phyloP scores from a whole-genome alignment of 768 basidiomycete species.

The Suillus subaureus region DNA sequence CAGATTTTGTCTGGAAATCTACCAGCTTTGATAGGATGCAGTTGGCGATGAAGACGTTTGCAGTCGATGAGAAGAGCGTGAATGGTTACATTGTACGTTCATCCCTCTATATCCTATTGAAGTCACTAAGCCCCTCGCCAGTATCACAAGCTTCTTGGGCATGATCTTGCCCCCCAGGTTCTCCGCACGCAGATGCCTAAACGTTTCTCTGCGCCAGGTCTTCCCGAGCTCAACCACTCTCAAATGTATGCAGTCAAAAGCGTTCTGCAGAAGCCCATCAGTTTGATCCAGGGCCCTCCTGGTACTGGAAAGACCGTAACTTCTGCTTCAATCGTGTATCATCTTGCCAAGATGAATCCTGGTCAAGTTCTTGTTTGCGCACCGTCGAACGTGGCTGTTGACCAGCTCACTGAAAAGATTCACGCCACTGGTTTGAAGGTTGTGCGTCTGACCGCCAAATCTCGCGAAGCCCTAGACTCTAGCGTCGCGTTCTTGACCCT shows the following conservation, averaged over 20 bases:
- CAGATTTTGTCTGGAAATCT: slow-evolving; percentile 99
- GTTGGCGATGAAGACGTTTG: slow-evolving; percentile 99
- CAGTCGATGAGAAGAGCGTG: slow-evolving; percentile 98
- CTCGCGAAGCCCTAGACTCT: slow-evolving; percentile 97
- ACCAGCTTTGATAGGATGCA: slow-evolving; percentile 99
- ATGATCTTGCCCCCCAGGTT: slow-evolving; percentile 94
- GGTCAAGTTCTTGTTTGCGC: slow-evolving; percentile 99
- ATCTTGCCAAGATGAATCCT: slow-evolving; percentile 99
- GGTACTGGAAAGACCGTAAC: slow-evolving; percentile 99
- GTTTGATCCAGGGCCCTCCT: slow-evolving; percentile 97
- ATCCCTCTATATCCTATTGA: neutral
- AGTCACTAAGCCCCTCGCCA: slow-evolving; percentile 33
- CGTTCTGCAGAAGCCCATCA: slow-evolving; percentile 96
- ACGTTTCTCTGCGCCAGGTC: slow-evolving; percentile 93
- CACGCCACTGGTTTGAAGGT: slow-evolving; percentile 99
- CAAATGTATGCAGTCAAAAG: slow-evolving; percentile 99
- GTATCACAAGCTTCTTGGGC: slow-evolving; percentile 99
- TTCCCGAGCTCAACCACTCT: slow-evolving; percentile 98
- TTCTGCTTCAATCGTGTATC: slow-evolving; percentile 97
- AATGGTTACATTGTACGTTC: slow-evolving; percentile 93
- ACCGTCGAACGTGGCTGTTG: slow-evolving; percentile 98
- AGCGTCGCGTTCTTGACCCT: slow-evolving; percentile 91
- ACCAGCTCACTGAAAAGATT: slow-evolving; percentile 98
- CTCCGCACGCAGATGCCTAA: slow-evolving; percentile 94
- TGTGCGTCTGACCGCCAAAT: slow-evolving; percentile 96